Evolutionary conservation across 2,329 filamentous ascomycete genomes (phyloP).

Genomic region (Colletotrichum truncatum): DNA sequence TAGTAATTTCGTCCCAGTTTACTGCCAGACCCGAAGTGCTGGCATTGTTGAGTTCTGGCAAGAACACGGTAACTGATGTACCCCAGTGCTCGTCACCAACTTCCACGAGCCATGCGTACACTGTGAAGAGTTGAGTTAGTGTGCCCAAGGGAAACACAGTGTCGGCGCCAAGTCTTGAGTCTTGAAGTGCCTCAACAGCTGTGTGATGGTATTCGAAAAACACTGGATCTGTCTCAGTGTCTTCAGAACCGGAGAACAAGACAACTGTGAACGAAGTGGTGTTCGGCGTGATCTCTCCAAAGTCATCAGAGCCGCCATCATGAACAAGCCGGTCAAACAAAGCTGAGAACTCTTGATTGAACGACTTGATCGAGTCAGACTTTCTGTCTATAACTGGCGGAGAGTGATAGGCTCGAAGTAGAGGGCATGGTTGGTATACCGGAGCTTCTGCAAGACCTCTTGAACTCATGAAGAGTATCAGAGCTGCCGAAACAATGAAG

Average conservation of each 20-base stretch:
- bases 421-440: conserved; percentile 32
- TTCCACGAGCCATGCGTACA: conserved; percentile 42
- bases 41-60: conserved; percentile 36
- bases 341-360: conserved; percentile 31
- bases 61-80: conserved; percentile 37
- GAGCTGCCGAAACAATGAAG: not conserved
- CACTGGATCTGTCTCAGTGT: conserved; percentile 10
- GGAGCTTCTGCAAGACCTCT: not conserved
- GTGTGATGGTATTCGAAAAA: conserved; percentile 38
- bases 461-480: not conserved
- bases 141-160: conserved; percentile 40
- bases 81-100: conserved; percentile 39
- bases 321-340: conserved; percentile 34
- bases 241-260: conserved; percentile 31
- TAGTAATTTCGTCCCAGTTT: conserved; percentile 34
- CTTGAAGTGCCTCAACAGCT: conserved; percentile 10
- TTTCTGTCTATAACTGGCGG: conserved; percentile 22
- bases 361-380: conserved; percentile 14
- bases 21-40: conserved; percentile 1
- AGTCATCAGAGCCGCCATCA: conserved; percentile 32
- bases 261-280: conserved; percentile 39
- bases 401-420: conserved; percentile 32
- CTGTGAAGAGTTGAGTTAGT: conserved; percentile 42
- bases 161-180: conserved; percentile 29
- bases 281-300: conserved; percentile 35